Base-by-base conservation (phyloP, 176 grass and related monocot genomes). In the Oryza glumipatula region DNA sequence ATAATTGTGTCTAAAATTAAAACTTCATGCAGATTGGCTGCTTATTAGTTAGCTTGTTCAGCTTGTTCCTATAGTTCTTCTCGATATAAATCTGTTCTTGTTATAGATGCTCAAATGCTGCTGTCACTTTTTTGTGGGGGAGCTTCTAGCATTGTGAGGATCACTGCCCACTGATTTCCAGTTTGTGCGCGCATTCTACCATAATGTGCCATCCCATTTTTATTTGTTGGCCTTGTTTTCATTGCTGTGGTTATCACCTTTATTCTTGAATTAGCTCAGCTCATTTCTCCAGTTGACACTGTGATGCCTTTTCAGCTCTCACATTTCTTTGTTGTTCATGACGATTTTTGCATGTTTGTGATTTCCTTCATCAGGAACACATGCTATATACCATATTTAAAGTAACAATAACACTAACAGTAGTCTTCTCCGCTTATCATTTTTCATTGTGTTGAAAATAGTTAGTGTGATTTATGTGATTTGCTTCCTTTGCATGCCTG, bases 1-100 rank as follows among this genome's bases (percentile, higher is more conserved):
- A 68, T 23, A 65, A 79, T 39, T 16, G 32, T 84, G 17, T 88
- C 4, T 43, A 19, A 30, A 63, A 66, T 46, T 22, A 22, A 24
- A 65, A 24, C 26, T 26, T 77, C n/a, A 56, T 73, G 68, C 52
- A 63, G 51, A 7, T 73, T 13, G 1, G 22, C 45, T 41, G 52
- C 12, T 67, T 78, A 58, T 84, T 12, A 9, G 44, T 15, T 61
- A 61, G 11, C 58, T 71, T 49, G 47, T 49, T 49, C 47, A 48
- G 47, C 28, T 49, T 67, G 32, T 19, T 85, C 16, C 10, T 5
- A 44, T 22, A 43, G 9, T 60, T 76, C 19, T 66, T 9, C 0
- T 12, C 22, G 3, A 28, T 4, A 1, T 61, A 38, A 26, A 49
- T 65, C 6, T 66, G 45, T 79, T 45, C 13, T 26, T 47, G 49